Percentiles rank a stretch among this genome's conserved stretches.
These are phyloP conservation scores for Micromonas commoda DNA, from an alignment of 139 green algal species.

Conservation along the genomic window DNA sequence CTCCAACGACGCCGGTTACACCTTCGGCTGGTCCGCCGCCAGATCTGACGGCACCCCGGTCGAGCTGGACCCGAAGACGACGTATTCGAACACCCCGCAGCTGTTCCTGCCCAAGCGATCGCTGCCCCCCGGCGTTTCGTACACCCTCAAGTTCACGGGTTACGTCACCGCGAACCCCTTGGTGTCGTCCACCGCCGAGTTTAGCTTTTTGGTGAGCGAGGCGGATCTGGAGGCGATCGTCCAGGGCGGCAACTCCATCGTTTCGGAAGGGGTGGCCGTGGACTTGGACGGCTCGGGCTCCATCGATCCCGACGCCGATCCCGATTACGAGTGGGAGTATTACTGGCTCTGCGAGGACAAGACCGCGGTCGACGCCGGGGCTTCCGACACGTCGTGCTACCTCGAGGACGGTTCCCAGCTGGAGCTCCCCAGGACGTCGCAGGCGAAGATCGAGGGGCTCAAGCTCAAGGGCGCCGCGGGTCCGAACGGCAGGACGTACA, in stretches of 20 bases:
- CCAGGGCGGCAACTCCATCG: not conserved
- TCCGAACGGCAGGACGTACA: not conserved
- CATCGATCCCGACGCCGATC: constrained; percentile 12
- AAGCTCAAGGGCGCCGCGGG: not conserved
- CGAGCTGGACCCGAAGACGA: not conserved
- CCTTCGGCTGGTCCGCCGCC: not conserved
- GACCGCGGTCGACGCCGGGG: not conserved
- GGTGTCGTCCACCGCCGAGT: not conserved
- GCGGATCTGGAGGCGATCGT: not conserved
- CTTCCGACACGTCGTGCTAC: not conserved
- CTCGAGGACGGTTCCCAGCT: not conserved
- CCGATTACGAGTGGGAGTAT: not conserved
- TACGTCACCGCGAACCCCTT: not conserved
- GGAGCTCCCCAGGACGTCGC: too few species aligned
- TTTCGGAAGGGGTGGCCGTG: not conserved
- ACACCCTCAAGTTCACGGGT: not conserved
- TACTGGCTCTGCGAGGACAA: not conserved
- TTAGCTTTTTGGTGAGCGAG: not conserved
- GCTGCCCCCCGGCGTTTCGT: not conserved
- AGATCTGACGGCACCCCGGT: not conserved
- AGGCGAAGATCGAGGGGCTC: too few species aligned
- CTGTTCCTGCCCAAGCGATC: not conserved
- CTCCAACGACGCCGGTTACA: not conserved
- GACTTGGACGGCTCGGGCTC: not conserved
- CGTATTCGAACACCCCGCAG: not conserved